These are phyloP conservation scores for Chiua sp. DNA, from an alignment of 1,284 basidiomycete species.

Conservation along the genomic window DNA sequence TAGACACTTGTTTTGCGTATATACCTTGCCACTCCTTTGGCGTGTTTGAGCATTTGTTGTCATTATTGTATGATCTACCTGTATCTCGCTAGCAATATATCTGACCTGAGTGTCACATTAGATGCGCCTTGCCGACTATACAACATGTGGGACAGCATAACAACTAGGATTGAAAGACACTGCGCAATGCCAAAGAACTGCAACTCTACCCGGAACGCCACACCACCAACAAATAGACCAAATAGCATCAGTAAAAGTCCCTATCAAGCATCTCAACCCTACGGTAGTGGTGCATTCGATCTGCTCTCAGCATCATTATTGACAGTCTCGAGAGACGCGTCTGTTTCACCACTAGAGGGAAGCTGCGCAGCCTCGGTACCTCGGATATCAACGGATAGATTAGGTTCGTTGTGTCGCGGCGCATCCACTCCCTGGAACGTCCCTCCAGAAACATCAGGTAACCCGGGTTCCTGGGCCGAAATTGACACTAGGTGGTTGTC, in stretches of 20 bases:
- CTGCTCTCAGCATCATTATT: slow-evolving; percentile 1
- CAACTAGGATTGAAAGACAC: not conserved
- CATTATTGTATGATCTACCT: slow-evolving; percentile 32
- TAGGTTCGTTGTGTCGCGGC: slow-evolving; percentile 2
- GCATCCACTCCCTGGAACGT: slow-evolving; percentile 1
- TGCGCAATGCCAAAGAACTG: slow-evolving; percentile 1
- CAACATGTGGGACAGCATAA: not conserved
- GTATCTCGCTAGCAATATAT: slow-evolving; percentile 28
- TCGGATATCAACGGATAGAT: not conserved
- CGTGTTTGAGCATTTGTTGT: slow-evolving; percentile 14
- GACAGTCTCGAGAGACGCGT: not conserved
- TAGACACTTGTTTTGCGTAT: slow-evolving; percentile 13
- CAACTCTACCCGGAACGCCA: not conserved
- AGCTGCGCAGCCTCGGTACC: not conserved
- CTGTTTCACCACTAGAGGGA: not conserved
- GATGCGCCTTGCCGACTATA: slow-evolving; percentile 9
- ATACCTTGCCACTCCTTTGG: slow-evolving; percentile 17
- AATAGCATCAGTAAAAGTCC: not conserved
- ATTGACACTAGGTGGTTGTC: slow-evolving; percentile 54
- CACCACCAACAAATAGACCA: not conserved
- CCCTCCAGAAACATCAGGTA: slow-evolving; percentile 3
- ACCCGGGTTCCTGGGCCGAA: slow-evolving; percentile 10
- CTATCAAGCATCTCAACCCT: not conserved
- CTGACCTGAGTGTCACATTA: slow-evolving; percentile 13
- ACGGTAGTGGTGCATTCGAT: slow-evolving; percentile 1